These are phyloP conservation scores for Ramaria sp. DNA, from an alignment of 768 basidiomycete species.

Conservation along the genomic window DNA sequence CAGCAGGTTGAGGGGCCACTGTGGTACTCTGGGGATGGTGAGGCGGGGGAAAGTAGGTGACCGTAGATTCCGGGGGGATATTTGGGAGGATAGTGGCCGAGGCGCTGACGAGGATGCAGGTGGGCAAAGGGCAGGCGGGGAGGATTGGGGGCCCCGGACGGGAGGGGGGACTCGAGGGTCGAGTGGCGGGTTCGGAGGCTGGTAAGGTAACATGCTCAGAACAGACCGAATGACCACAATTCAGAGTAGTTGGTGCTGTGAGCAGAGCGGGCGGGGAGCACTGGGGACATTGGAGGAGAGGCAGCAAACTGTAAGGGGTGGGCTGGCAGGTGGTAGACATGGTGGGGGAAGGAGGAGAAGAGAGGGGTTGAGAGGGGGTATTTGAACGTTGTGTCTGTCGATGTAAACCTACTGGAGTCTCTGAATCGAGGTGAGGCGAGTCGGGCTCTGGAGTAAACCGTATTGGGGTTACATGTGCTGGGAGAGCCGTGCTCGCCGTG, in stretches of 20 bases:
- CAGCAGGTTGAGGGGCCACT: slow-evolving; percentile 14
- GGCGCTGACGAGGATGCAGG: slow-evolving; percentile 19
- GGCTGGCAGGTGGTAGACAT: not conserved
- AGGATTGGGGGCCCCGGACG: slow-evolving; percentile 11
- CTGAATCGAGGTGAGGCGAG: not conserved
- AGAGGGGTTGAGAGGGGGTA: slow-evolving; percentile 1
- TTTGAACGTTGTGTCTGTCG: not conserved
- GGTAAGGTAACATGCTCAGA: slow-evolving; percentile 33
- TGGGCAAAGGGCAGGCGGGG: slow-evolving; percentile 26
- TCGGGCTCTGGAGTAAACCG: not conserved
- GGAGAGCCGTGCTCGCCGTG: not conserved
- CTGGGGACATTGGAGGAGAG: slow-evolving; percentile 43
- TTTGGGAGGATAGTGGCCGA: slow-evolving; percentile 19
- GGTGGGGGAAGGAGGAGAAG: slow-evolving; percentile 6
- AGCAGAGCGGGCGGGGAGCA: slow-evolving; percentile 33
- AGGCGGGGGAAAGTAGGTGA: slow-evolving; percentile 24
- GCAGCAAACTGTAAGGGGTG: slow-evolving; percentile 18
- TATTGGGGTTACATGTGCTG: not conserved
- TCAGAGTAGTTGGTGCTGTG: slow-evolving; percentile 43
- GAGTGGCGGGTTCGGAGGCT: slow-evolving; percentile 8
- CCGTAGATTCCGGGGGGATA: slow-evolving; percentile 31
- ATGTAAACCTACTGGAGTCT: not conserved
- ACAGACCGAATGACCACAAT: slow-evolving; percentile 82
- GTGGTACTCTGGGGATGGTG: slow-evolving; percentile 16
- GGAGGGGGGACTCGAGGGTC: slow-evolving; percentile 11